These are phyloP conservation scores for Diaporthe citri DNA, from an alignment of 2,329 filamentous ascomycete species.

Conservation along the genomic window DNA sequence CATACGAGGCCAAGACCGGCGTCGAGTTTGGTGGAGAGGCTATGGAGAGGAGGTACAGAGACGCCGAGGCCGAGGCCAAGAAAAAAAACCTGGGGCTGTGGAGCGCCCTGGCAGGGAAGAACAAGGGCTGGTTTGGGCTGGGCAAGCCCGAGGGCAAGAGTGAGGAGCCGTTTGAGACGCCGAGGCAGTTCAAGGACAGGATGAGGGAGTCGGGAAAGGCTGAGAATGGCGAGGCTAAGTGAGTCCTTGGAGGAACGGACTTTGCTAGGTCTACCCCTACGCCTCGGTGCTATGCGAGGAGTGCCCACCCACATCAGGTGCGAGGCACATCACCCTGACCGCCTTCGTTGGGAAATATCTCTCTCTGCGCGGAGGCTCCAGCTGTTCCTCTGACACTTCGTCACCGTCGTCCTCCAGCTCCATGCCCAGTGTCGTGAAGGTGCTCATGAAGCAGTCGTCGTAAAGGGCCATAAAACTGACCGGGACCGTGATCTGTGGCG, in stretches of 20 bases:
- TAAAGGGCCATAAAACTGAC: conserved; percentile 61
- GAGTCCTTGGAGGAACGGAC: background rate
- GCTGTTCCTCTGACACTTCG: conserved; percentile 4
- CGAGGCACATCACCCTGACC: conserved; percentile 9
- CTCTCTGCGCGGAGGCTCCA: conserved; percentile 4
- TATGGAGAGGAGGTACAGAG: conserved; percentile 72
- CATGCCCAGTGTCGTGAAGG: conserved; percentile 51
- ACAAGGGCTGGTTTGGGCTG: conserved; percentile 54
- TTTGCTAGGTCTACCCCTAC: background rate
- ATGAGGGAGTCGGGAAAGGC: conserved; percentile 49
- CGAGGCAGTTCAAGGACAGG: conserved; percentile 84
- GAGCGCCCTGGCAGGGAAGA: conserved; percentile 64
- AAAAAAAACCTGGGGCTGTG: conserved; percentile 79
- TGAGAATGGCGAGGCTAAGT: conserved; percentile 45
- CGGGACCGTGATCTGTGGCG: conserved; percentile 54
- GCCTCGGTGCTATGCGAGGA: conserved; percentile 21
- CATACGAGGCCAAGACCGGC: conserved; percentile 93
- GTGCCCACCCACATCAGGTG: conserved; percentile 7
- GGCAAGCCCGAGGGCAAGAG: conserved; percentile 35
- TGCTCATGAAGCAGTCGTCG: conserved; percentile 61
- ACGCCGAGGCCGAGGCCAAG: conserved; percentile 76
- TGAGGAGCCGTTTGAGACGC: conserved; percentile 75
- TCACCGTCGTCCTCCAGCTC: conserved; percentile 12
- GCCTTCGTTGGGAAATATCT: conserved; percentile 37
- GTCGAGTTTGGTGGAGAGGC: conserved; percentile 84